A percentile compares a stretch with the other conserved stretches of the same genome.
Evolutionary conservation across 2,329 filamentous ascomycete genomes (phyloP).

Genomic region (Talaromyces sp.): DNA sequence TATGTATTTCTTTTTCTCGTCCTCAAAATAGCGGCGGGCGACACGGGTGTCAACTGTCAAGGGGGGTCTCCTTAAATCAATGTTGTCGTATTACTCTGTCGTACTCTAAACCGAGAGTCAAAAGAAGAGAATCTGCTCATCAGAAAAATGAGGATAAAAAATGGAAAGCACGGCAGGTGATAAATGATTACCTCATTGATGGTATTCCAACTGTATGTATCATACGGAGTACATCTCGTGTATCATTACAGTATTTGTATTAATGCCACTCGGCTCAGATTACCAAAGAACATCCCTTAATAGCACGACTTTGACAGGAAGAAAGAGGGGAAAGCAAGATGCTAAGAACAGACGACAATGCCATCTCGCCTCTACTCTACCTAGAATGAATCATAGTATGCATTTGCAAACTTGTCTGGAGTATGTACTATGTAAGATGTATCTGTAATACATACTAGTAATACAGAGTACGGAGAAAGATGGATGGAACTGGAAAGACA

Average conservation of each 20-base stretch:
- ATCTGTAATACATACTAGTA: background rate
- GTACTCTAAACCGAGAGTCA: background rate
- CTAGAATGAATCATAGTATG: background rate
- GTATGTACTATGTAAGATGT: background rate
- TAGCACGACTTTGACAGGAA: background rate
- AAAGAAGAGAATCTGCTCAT: conserved; percentile 3
- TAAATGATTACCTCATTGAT: conserved; percentile 17
- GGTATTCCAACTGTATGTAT: conserved; percentile 9
- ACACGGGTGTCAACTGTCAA: background rate
- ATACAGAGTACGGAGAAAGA: background rate
- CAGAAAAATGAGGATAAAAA: background rate
- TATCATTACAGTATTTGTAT: background rate
- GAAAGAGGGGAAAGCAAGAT: background rate
- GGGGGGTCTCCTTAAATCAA: background rate
- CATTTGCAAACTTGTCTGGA: background rate
- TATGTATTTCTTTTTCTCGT: conserved; percentile 3
- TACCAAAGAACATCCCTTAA: background rate
- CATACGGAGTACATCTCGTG: background rate
- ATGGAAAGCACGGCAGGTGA: conserved; percentile 6
- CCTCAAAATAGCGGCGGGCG: background rate
- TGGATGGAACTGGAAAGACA: background rate
- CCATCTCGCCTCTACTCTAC: background rate
- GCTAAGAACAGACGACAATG: background rate
- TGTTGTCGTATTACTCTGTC: background rate
- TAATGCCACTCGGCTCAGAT: background rate